Base-by-base conservation (phyloP, 1,139 yeast genomes). In the Debaryomycetaceae sp. region DNA sequence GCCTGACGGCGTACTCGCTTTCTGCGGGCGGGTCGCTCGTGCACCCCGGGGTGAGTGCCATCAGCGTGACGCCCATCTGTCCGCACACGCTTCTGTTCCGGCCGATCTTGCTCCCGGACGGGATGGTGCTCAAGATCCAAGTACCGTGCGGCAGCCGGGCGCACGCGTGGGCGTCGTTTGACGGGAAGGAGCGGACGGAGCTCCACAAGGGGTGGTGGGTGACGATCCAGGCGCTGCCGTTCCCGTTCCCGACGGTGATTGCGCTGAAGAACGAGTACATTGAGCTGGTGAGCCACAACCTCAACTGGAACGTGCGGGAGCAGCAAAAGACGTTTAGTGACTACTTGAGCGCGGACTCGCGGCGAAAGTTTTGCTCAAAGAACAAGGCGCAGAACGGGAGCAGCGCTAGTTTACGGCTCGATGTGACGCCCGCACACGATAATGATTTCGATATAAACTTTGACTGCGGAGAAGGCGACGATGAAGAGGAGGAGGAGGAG, bases 1-100 rank as follows among this genome's bases (percentile, higher is more conserved):
- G 95, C 0, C 81, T 93, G 2, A 85, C 95, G 0, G 95, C 95
- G 0, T 85, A 85, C 49, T 81, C 93, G 1, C 58, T 85, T 23
- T 78, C 92, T 24, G 95, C 95, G 0, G 95, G 95, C 12, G 95
- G 95, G 0, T 77, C 93, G 0, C 62, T 85, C 29, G 92, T 85
- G 2, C 94, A 85, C 43, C 95, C 95, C 0, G 83, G 83, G 16
- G 93, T 85, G 11, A 77, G 85, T 41, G 93, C 94, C 6, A 80
- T 85, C 25, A 76, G 86, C 33, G 85, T 85, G 3, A 85, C 95
- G 0, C 95, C 95, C 1, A 82, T 85, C 36, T 85, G 95, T 47
- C 97, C 95, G 0, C 95, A 85, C 43, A 82, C 95, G 0, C 62
- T 85, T 27, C 81, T 93, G 4, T 85, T 85, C 55, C 64, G 95